These are phyloP conservation scores for Cordyceps militaris DNA, from an alignment of 2,329 filamentous ascomycete genomes.

Conservation along the genomic window DNA sequence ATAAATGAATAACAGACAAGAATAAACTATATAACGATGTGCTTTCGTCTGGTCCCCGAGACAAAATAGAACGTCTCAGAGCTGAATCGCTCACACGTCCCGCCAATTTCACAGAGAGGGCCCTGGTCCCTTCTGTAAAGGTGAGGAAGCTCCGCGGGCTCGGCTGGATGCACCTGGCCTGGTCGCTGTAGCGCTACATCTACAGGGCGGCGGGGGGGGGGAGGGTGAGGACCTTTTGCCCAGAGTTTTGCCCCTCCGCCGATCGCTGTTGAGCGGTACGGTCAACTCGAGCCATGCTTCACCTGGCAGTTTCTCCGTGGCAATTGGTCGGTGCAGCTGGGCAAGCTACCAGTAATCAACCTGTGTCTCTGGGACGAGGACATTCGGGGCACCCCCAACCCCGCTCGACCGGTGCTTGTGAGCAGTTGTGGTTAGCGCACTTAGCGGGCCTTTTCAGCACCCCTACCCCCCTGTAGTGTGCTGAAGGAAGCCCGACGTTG, in stretches of 20 bases:
- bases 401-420: background rate
- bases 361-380: background rate
- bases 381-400: background rate
- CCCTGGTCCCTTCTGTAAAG: background rate
- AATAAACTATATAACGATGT: background rate
- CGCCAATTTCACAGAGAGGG: background rate
- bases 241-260: slow-evolving; percentile 3
- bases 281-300: slow-evolving; percentile 4
- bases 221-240: background rate
- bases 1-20: background rate
- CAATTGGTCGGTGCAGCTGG: background rate
- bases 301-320: slow-evolving; percentile 6
- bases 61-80: background rate
- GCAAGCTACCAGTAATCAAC: background rate
- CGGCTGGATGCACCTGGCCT: background rate
- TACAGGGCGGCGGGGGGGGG: background rate
- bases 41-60: background rate
- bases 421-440: background rate
- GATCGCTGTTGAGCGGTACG: background rate
- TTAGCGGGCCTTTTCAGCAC: background rate
- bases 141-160: background rate
- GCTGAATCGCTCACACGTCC: background rate
- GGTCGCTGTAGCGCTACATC: background rate
- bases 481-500: background rate
- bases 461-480: background rate